Evolutionary conservation across 2,329 filamentous ascomycete species (phyloP), one percentile per base, ranked within the genome.

Genomic region (Aspergillus vadensis): DNA sequence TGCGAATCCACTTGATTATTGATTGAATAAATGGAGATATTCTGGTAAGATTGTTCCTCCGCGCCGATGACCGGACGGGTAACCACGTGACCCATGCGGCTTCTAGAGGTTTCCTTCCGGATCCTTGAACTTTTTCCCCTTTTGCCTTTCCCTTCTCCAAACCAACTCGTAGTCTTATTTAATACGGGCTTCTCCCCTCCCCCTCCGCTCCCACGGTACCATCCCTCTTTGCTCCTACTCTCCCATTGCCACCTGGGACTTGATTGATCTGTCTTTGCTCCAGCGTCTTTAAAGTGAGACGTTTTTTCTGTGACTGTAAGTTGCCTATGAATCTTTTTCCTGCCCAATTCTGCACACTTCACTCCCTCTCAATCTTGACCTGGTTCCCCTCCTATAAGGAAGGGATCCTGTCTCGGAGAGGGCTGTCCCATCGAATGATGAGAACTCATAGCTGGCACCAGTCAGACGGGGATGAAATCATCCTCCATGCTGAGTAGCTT

Each of bases 381-480:
- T 36, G 39, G 12, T 15, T 36, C 4, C 19, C 50, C 58, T 52
- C 56, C 21, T 23, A 59, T 52, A 62, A 59, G 49, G 54, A 59
- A 58, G 51, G 54, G 60, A 44, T 47, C 39, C 63, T 61, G 36
- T 55, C 39, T 19, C 8, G 52, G 21, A 38, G 48, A 30, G 25
- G 49, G 48, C 52, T 47, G 62, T 50, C 53, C 51, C 66, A 65
- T 70, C 65, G 63, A 58, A 81, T 84, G 85, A 87, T 86, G 85
- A 86, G 72, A 83, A 73, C 74, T 72, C 67, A 78, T 77, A 82
- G 85, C 85, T 88, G 85, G 85, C 85, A 88, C 85, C 85, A 87
- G 85, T 84, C 85, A 81, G 78, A 87, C 80, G 83, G 75, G 82
- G 82, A 84, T 79, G 84, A 82, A 82, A 85, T 81, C 60, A 59